A percentile compares a stretch with the other conserved stretches of the same genome.
Evolutionary conservation across 169 alveolate species (phyloP).

Genomic region (Babesia caballi): DNA sequence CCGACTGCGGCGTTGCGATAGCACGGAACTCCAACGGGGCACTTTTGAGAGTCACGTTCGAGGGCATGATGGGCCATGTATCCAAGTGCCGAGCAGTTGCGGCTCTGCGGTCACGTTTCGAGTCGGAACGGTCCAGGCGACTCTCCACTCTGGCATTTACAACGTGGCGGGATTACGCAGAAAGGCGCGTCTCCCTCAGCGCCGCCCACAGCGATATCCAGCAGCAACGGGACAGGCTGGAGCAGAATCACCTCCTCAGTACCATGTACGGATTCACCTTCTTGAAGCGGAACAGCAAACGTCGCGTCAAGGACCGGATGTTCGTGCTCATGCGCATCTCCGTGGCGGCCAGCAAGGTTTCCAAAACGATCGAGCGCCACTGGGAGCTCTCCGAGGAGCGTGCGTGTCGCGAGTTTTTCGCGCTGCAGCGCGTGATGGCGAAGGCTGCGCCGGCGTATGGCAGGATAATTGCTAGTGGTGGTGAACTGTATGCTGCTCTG

Average conservation of each 20-base stretch:
- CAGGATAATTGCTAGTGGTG: background rate
- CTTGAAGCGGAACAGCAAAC: background rate
- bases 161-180: background rate
- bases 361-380: background rate
- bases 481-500: constrained; percentile 3
- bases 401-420: constrained; percentile 10
- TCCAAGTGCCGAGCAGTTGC: background rate
- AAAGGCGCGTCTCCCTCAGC: background rate
- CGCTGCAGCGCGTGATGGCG: constrained; percentile 4
- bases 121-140: background rate
- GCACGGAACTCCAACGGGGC: background rate
- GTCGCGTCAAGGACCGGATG: background rate
- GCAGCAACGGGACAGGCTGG: background rate
- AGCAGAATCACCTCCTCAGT: background rate
- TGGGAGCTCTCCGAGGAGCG: background rate
- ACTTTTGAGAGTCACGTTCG: background rate
- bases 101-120: background rate
- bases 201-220: background rate
- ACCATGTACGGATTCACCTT: background rate
- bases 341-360: background rate
- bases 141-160: background rate
- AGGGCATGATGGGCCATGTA: background rate
- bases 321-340: background rate
- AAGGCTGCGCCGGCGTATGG: background rate
- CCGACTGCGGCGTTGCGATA: background rate